Base-by-base conservation (phyloP, 2,329 filamentous ascomycete genomes). In the Fusarium neocosmosporiellum region DNA sequence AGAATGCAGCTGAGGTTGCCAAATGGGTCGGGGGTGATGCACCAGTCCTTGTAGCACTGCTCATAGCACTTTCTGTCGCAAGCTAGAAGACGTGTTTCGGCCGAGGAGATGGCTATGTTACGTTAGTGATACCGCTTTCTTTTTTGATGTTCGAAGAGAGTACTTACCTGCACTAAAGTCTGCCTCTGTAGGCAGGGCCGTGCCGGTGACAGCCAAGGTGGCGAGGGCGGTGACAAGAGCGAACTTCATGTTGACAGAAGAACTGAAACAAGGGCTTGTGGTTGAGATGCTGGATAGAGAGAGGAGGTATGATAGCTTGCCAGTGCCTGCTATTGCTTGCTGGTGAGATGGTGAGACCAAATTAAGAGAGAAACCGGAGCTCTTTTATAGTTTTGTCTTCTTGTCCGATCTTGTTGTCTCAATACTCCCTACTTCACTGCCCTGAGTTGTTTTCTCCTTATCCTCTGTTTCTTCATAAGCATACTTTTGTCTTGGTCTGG, bases 1-100 rank as follows among this genome's bases (percentile, higher is more conserved):
- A 46, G 41, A 46, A 46, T 46, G 22, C 41, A 46, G 41, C 41
- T 46, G 1, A 46, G 41, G 41, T 46, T 46, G 41, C 41, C 41
- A 24, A 46, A 46, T 24, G 41, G 41, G 22, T 46, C 22, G 2
- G 41, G 41, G 20, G 41, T 46, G 41, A 46, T 46, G 2, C 41
- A 46, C 41, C 41, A 46, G 22, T 46, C 41, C 20, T 24, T 7
- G 22, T 24, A 46, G 7, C 41, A 46, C 20, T 46, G 41, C 7
- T 46, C 14, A 46, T 46, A 46, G 20, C 41, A 46, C 41, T 46
- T 46, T 9, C 14, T 16, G 22, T 46, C 41, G 22, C 41, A 46
- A 14, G 41, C 41, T 7, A 24, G 41, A 46, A 46, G 41, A 9
- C 41, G 22, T 24, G 22, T 24, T 46, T 46, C 41, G 9, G 41